Conservation (phyloP, 495 filamentous ascomycete species). For the Peziza echinospora region DNA sequence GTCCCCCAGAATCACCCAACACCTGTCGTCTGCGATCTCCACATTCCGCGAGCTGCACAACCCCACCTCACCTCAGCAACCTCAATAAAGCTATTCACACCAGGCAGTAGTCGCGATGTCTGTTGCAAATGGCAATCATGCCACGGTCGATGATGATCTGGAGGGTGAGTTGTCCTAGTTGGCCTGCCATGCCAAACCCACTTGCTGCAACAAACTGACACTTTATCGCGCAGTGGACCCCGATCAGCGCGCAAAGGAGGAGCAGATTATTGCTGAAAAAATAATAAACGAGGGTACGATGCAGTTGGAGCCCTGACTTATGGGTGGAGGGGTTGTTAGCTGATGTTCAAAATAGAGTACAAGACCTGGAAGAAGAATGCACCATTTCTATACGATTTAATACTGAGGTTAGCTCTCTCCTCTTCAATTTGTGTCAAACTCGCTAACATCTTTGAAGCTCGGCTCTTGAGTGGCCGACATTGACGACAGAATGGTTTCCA, state of each 20-base stretch:
- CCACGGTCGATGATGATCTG: conserved; percentile 27
- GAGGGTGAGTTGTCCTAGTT: conserved; percentile 32
- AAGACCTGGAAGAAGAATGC: conserved; percentile 99
- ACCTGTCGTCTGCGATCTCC: no score
- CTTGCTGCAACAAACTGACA: conserved; percentile 2
- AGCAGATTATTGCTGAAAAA: conserved; percentile 56
- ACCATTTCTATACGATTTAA: conserved; percentile 93
- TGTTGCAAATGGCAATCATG: background rate
- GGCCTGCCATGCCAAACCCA: no score
- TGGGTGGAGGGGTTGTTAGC: background rate
- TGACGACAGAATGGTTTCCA: conserved; percentile 95
- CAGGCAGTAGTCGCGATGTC: background rate
- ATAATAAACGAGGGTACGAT: conserved; percentile 73
- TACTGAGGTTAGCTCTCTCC: conserved; percentile 36
- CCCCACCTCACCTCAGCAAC: no score
- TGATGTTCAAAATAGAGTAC: conserved; percentile 46
- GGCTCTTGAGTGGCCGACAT: conserved; percentile 90
- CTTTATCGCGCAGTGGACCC: conserved; percentile 29
- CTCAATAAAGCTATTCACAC: no score
- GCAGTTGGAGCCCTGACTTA: background rate
- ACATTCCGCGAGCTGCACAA: no score
- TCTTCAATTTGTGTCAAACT: background rate
- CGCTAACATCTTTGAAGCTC: conserved; percentile 30
- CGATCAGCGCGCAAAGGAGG: conserved; percentile 35
- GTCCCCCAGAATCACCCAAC: no score